A percentile compares a stretch with the other conserved stretches of the same genome.
phyloP scores from a whole-genome alignment of 257 asterid genomes.

The Solanum clarkiae region DNA sequence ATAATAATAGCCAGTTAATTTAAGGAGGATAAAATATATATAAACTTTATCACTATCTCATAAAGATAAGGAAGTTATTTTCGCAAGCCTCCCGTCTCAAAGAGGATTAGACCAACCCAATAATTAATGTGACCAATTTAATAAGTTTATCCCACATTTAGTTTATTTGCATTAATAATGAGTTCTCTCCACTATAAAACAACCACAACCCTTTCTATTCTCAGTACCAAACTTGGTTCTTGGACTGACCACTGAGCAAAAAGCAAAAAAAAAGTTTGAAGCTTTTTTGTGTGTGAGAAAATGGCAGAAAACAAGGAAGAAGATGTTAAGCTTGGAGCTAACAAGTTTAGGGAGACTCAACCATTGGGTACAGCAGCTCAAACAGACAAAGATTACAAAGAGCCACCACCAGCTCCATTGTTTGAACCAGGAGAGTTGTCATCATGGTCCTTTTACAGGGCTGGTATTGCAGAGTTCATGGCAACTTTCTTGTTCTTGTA shows the following conservation, averaged over 20 bases:
- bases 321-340: conserved; percentile 51
- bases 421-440: conserved; percentile 57
- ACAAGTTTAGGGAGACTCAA: conserved; percentile 42
- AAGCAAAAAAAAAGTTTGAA: not conserved
- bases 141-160: not conserved
- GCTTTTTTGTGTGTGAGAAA: not conserved
- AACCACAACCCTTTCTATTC: not conserved
- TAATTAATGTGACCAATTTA: not conserved
- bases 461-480: conserved; percentile 60
- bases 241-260: not conserved
- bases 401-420: conserved; percentile 54
- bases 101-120: not conserved
- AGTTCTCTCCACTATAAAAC: conserved; percentile 22
- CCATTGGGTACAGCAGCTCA: conserved; percentile 62
- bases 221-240: not conserved
- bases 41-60: no score
- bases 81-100: rapidly evolving
- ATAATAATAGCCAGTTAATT: no score
- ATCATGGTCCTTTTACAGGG: conserved; percentile 69
- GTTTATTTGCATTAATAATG: not conserved
- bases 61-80: no score
- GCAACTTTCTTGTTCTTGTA: conserved; percentile 63
- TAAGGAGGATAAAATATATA: no score
- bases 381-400: conserved; percentile 52
- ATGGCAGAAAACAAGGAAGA: conserved; percentile 61